These are phyloP conservation scores for Obelidium mucronatum DNA, from an alignment of 192 early-diverging fungal genomes.

Conservation along the genomic window DNA sequence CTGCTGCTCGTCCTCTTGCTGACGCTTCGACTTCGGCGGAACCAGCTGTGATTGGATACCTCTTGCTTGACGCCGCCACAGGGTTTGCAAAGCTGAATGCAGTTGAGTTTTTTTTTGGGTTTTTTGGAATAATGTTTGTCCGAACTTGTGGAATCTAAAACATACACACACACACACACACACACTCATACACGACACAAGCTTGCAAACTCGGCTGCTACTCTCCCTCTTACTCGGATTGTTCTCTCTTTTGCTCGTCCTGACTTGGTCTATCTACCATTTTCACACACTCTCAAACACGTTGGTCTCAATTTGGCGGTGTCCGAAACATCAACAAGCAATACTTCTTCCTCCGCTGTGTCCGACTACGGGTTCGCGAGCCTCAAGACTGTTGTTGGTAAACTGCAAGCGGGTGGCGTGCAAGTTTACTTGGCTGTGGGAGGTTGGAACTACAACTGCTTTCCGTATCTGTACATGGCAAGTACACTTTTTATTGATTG, in stretches of 20 bases:
- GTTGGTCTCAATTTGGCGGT: background rate
- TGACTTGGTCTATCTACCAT: slow-evolving; percentile 15
- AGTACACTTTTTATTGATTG: background rate
- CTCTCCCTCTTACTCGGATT: background rate
- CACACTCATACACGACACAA: slow-evolving; percentile 10
- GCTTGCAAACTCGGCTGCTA: background rate
- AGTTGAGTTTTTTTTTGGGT: too few relatives aligned
- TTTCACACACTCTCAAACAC: background rate
- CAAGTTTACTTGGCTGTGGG: slow-evolving; percentile 17
- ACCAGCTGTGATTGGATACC: slow-evolving; percentile 6
- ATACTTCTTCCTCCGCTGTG: background rate
- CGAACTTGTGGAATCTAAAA: too few relatives aligned
- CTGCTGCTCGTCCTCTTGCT: too few relatives aligned
- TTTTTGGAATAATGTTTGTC: too few relatives aligned
- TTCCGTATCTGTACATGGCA: slow-evolving; percentile 1
- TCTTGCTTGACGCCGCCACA: background rate
- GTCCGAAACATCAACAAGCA: background rate
- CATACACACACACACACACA: too few relatives aligned
- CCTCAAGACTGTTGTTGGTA: background rate
- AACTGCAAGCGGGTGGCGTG: slow-evolving; percentile 9
- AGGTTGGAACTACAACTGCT: slow-evolving; percentile 25
- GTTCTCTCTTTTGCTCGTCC: slow-evolving; percentile 10
- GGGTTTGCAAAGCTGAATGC: background rate
- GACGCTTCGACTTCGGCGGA: too few relatives aligned
- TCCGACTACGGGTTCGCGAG: slow-evolving; percentile 12